These are phyloP conservation scores for Chrysoporthe puriensis DNA, from an alignment of 2,329 filamentous ascomycete species.

Conservation along the genomic window DNA sequence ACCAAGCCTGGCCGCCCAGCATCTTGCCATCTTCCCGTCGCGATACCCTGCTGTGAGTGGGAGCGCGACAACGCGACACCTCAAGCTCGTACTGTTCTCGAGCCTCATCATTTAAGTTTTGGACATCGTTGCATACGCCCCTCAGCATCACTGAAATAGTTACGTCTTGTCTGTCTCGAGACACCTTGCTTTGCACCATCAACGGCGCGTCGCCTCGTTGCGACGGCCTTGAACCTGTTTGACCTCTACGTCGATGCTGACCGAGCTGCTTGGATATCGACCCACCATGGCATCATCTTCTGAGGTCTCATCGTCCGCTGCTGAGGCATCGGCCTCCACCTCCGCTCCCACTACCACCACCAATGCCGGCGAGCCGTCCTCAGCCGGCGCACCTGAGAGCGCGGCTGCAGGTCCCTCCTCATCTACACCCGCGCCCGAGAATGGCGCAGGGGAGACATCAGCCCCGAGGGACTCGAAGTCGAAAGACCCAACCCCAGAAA, in stretches of 20 bases:
- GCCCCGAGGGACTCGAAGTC: constrained; percentile 32
- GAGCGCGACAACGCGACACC: constrained; percentile 22
- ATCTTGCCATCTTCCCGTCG: constrained; percentile 21
- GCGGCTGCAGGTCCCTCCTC: constrained; percentile 33
- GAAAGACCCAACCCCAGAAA: constrained; percentile 33
- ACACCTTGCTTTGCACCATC: constrained; percentile 12
- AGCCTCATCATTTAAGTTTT: constrained; percentile 20
- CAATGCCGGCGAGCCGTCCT: constrained; percentile 21
- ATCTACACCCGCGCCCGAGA: constrained; percentile 38
- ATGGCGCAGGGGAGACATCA: constrained; percentile 29
- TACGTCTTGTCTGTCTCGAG: not conserved
- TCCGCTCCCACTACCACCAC: constrained; percentile 16
- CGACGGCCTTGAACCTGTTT: constrained; percentile 21
- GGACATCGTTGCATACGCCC: constrained; percentile 4
- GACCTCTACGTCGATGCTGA: constrained; percentile 15
- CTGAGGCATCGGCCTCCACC: constrained; percentile 16
- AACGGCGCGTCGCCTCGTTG: constrained; percentile 26
- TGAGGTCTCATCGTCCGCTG: constrained; percentile 12
- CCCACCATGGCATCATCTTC: constrained; percentile 29
- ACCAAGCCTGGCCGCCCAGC: constrained; percentile 8
- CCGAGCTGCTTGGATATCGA: not conserved
- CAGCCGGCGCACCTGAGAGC: constrained; percentile 18
- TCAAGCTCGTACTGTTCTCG: constrained; percentile 11
- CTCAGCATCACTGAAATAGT: not conserved
- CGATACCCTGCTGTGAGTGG: constrained; percentile 11